These are phyloP conservation scores for Neurospora sp. DNA, from an alignment of 2,329 filamentous ascomycete genomes.

Conservation along the genomic window DNA sequence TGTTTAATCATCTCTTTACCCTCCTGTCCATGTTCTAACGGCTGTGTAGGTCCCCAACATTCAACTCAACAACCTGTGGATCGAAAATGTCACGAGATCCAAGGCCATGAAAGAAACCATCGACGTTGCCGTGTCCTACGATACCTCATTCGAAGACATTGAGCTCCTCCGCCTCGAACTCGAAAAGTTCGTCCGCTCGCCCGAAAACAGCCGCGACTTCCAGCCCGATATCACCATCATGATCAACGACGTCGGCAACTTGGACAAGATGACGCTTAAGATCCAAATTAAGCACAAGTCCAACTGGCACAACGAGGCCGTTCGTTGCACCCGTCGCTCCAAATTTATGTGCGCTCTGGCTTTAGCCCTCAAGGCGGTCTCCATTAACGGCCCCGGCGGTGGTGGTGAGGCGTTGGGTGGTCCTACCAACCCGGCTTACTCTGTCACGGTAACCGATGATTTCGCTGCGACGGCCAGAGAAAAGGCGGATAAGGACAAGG, in stretches of 20 bases:
- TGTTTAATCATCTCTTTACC: neutral
- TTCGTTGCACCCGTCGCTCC: slow-evolving; percentile 72
- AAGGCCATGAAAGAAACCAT: slow-evolving; percentile 86
- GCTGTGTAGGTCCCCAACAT: slow-evolving; percentile 72
- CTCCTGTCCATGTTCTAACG: slow-evolving; percentile 23
- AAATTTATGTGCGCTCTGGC: slow-evolving; percentile 97
- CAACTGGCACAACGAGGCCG: slow-evolving; percentile 79
- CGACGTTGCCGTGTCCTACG: slow-evolving; percentile 70
- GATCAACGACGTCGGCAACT: slow-evolving; percentile 67
- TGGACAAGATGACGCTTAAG: slow-evolving; percentile 79
- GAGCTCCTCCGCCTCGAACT: slow-evolving; percentile 78
- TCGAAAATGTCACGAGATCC: slow-evolving; percentile 87
- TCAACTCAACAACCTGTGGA: slow-evolving; percentile 81
- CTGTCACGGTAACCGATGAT: slow-evolving; percentile 62
- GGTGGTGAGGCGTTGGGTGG: slow-evolving; percentile 52
- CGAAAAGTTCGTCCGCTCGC: slow-evolving; percentile 69
- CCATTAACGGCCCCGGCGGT: slow-evolving; percentile 74
- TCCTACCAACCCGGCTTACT: slow-evolving; percentile 70
- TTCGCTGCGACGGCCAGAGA: slow-evolving; percentile 56
- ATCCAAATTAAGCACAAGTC: slow-evolving; percentile 87
- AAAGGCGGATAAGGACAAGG: slow-evolving; percentile 48
- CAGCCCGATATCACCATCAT: slow-evolving; percentile 72
- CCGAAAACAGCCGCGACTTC: slow-evolving; percentile 88
- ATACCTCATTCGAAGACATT: slow-evolving; percentile 82
- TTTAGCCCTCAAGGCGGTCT: slow-evolving; percentile 74